Base-by-base conservation (phyloP, 2,329 filamentous ascomycete species). In the Stachybotrys chlorohalonatus region DNA sequence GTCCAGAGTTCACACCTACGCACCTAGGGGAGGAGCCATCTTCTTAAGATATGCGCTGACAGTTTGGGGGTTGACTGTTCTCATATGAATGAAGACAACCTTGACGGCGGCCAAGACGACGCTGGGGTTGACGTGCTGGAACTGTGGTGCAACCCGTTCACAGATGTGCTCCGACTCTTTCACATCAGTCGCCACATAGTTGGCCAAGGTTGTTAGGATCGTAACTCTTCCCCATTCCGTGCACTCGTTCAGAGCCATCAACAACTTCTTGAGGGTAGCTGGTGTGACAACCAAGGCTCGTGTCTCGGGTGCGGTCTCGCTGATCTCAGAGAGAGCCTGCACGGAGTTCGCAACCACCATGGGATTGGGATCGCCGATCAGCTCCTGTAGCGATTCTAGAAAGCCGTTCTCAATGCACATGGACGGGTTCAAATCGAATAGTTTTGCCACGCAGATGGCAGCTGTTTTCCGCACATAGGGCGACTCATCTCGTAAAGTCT, bases 281-380 rank as follows among this genome's bases (percentile, higher is more conserved):
- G 90, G 81, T 1, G 88, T 95, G 58, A 99, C 87, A 51, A 90
- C 79, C 54, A 99, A 77, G 5, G 93, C 94, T 59, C 84, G 85
- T 1, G 92, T 96, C 70, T 97, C 93, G 11, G 94, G 94, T 1
- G 92, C 89, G 0, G 90, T 84, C 68, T 99, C 92, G 63, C 81
- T 80, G 66, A 99, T 99, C 68, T 99, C 94, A 8, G 89, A 86
- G 52, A 99, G 79, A 3, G 94, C 94, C 58, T 92, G 93, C 8
- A 99, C 94, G 13, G 90, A 94, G 74, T 99, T 99, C 59, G 94
- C 94, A 55, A 99, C 94, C 5, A 99, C 94, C 93, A 97, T 99
- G 3, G 94, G 94, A 70, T 99, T 99, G 3, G 94, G 90, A 69
- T 99, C 94, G 53, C 90, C 93, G 61, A 99, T 95, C 76, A 99